Base-by-base conservation (phyloP, 2,329 filamentous ascomycete genomes). In the Ceratocystis cacaofunesta region DNA sequence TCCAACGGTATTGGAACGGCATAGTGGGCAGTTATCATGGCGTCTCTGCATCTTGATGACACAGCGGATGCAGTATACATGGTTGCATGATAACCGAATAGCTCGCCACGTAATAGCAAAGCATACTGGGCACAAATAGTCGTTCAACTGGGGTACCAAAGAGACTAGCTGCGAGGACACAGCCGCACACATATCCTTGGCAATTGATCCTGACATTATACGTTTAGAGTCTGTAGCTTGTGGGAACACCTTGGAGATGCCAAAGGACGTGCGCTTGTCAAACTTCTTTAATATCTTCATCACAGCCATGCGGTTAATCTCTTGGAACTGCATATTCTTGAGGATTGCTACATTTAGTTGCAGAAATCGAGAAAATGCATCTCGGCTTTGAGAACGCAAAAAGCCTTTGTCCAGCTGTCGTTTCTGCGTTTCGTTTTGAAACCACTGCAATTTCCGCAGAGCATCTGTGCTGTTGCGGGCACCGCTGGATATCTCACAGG, bases 261-360 rank as follows among this genome's bases (percentile, higher is more conserved):
- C 85, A 22, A 95, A 78, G 0, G 87, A 84, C 1, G 90, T 95
- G 67, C 85, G 83, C 75, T 95, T 95, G 75, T 94, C 89, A 72
- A 95, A 95, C 75, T 92, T 95, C 74, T 95, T 95, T 64, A 95
- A 76, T 63, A 95, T 95, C 74, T 95, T 95, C 43, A 78, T 78
- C 70, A 94, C 84, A 0, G 90, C 90, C 36, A 82, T 82, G 69
- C 84, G 83, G 71, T 95, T 95, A 69, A 95, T 85, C 72, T 94
- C 90, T 71, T 92, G 89, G 70, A 95, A 95, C 67, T 86, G 85
- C 69, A 95, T 79, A 63, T 88, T 87, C 68, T 86, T 86, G n/a
- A 95, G 78, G n/a, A 95, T 80, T 63, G 83, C 81, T 28, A 83
- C 78, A 72, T 95, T 95, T 70, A 95, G 79, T 61, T 80, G 77